phyloP scores from a whole-genome alignment of 2,329 filamentous ascomycete species.

The Fusarium nurragi region DNA sequence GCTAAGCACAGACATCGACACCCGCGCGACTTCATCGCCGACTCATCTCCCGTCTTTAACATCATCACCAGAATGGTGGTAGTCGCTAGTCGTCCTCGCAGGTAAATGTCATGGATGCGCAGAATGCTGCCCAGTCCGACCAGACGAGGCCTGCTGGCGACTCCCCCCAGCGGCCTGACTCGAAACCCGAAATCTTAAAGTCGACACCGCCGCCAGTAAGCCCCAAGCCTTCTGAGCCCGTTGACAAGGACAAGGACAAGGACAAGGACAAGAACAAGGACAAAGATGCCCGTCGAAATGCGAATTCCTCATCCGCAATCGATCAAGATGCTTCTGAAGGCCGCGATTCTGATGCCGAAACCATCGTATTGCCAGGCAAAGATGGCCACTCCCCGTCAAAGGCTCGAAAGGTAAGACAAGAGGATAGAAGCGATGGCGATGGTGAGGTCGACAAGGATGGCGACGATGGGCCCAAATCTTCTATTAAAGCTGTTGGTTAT shows the following conservation, averaged over 20 bases:
- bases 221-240: constrained; percentile 34
- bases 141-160: constrained; percentile 66
- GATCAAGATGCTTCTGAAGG: constrained; percentile 58
- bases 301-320: constrained; percentile 42
- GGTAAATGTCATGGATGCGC: constrained; percentile 75
- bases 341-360: constrained; percentile 76
- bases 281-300: constrained; percentile 46
- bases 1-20: constrained; percentile 25
- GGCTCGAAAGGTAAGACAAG: constrained; percentile 70
- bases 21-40: constrained; percentile 44
- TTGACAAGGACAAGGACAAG: constrained; percentile 38
- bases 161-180: constrained; percentile 58
- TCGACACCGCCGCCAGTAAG: constrained; percentile 41
- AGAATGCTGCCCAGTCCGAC: constrained; percentile 72
- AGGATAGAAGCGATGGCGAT: constrained; percentile 69
- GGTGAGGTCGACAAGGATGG: constrained; percentile 24
- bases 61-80: constrained; percentile 66
- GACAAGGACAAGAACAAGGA: constrained; percentile 40
- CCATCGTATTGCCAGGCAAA: constrained; percentile 73
- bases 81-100: constrained; percentile 59
- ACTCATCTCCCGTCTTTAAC: constrained; percentile 30
- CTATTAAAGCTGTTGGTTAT: constrained; percentile 46
- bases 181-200: constrained; percentile 35
- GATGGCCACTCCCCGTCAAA: constrained; percentile 72
- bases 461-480: constrained; percentile 52